Conservation (phyloP, 345 rosid species). For the Draba incana region DNA sequence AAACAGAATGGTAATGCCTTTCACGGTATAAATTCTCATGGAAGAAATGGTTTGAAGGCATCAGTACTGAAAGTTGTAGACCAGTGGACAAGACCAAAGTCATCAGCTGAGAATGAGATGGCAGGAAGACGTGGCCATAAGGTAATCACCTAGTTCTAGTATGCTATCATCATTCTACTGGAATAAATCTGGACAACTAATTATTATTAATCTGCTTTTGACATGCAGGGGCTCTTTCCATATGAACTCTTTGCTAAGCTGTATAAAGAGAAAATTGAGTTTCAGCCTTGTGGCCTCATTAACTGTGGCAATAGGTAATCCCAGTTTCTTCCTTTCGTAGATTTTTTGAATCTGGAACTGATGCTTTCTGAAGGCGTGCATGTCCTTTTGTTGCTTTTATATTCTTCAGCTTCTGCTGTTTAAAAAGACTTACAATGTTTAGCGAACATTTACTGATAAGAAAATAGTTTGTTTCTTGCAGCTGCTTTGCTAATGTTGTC, state of each 20-base stretch:
- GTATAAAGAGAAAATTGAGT: constrained; percentile 68
- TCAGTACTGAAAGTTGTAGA: constrained; percentile 70
- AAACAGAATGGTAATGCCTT: constrained; percentile 40
- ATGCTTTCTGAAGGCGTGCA: constrained; percentile 17
- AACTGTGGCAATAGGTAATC: constrained; percentile 93
- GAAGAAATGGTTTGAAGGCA: constrained; percentile 55
- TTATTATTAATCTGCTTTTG: constrained; percentile 33
- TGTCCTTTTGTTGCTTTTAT: constrained; percentile 14
- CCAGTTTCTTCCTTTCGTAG: neutral
- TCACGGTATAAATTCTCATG: constrained; percentile 44
- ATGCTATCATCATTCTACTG: constrained; percentile 18
- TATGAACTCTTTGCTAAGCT: constrained; percentile 82
- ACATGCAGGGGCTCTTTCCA: constrained; percentile 73
- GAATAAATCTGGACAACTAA: constrained; percentile 17
- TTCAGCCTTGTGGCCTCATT: constrained; percentile 83
- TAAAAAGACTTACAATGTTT: constrained; percentile 2
- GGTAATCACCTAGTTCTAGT: constrained; percentile 49
- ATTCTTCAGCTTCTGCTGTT: constrained; percentile 26
- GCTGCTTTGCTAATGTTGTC: constrained; percentile 96
- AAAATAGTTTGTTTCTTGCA: constrained; percentile 49
- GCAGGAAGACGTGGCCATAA: constrained; percentile 61
- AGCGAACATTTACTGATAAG: constrained; percentile 25
- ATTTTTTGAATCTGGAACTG: neutral
- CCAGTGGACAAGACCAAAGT: constrained; percentile 63
- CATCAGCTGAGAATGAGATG: constrained; percentile 49